A percentile compares a stretch with the other conserved stretches of the same genome.
Conservation (phyloP, 2,329 filamentous ascomycete species). For the Fusarium tanahbumbuense region DNA sequence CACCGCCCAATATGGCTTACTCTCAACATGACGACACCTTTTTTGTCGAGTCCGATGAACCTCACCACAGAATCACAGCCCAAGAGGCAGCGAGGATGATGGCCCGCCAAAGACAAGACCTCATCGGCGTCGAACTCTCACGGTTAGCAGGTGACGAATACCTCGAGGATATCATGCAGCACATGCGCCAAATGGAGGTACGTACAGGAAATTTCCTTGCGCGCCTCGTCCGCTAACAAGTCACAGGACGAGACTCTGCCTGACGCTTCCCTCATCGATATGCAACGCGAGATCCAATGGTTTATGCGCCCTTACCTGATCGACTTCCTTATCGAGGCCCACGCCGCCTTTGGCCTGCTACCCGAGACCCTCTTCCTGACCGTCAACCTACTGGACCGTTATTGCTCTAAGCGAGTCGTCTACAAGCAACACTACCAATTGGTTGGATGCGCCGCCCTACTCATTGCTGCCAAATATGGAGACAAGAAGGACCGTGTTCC, state of each 20-base stretch:
- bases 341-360: slow-evolving; percentile 91
- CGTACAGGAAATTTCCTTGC: slow-evolving; percentile 40
- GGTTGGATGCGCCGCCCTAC: slow-evolving; percentile 92
- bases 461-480: slow-evolving; percentile 98
- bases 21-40: slow-evolving; percentile 59
- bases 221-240: slow-evolving; percentile 42
- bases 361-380: slow-evolving; percentile 96
- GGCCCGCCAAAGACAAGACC: slow-evolving; percentile 85
- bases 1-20: slow-evolving; percentile 60
- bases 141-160: slow-evolving; percentile 88
- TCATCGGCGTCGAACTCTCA: slow-evolving; percentile 89
- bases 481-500: slow-evolving; percentile 99
- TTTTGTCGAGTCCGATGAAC: slow-evolving; percentile 68
- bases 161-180: slow-evolving; percentile 90
- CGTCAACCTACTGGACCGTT: slow-evolving; percentile 95
- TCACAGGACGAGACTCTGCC: slow-evolving; percentile 82
- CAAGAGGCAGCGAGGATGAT: slow-evolving; percentile 83
- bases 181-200: slow-evolving; percentile 96
- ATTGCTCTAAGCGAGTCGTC: slow-evolving; percentile 96
- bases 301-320: slow-evolving; percentile 99
- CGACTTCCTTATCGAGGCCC: slow-evolving; percentile 97
- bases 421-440: slow-evolving; percentile 99
- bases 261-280: slow-evolving; percentile 97
- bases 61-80: slow-evolving; percentile 70
- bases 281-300: slow-evolving; percentile 99